Evolutionary conservation across 148 eudicot species (phyloP).

Genomic region (Rhododendron henanense): DNA sequence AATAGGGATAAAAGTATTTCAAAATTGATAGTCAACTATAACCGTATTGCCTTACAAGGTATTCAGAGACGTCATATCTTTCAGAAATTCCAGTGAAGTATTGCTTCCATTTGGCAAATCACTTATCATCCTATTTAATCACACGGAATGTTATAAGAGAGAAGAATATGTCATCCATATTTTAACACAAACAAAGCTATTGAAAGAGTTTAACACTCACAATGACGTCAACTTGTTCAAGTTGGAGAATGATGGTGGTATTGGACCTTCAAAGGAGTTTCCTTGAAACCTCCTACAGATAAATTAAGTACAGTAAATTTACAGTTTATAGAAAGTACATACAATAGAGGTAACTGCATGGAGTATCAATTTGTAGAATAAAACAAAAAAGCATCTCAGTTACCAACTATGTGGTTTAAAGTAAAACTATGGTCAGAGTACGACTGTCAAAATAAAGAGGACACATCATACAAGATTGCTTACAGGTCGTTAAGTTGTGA

Average conservation of each 20-base stretch:
- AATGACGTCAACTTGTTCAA: too few relatives aligned
- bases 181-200: too few relatives aligned
- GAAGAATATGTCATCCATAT: too few relatives aligned
- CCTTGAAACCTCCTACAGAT: constrained; percentile 51
- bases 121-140: too few relatives aligned
- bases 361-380: background rate
- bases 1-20: background rate
- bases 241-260: too few relatives aligned
- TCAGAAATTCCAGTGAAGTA: constrained; percentile 51
- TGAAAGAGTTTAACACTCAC: too few relatives aligned
- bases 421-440: background rate
- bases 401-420: background rate
- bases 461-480: background rate
- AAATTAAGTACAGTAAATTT: background rate
- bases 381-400: background rate
- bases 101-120: constrained; percentile 51
- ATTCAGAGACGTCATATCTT: constrained; percentile 39
- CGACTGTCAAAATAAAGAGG: background rate
- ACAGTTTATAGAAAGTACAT: background rate
- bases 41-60: constrained; percentile 42
- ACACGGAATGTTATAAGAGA: too few relatives aligned
- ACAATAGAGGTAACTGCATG: background rate
- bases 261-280: too few relatives aligned
- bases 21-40: background rate
- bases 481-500: constrained; percentile 25